Evolutionary conservation across 345 rosid genomes (phyloP).

Genomic region (Eucalyptus lansdowneana): DNA sequence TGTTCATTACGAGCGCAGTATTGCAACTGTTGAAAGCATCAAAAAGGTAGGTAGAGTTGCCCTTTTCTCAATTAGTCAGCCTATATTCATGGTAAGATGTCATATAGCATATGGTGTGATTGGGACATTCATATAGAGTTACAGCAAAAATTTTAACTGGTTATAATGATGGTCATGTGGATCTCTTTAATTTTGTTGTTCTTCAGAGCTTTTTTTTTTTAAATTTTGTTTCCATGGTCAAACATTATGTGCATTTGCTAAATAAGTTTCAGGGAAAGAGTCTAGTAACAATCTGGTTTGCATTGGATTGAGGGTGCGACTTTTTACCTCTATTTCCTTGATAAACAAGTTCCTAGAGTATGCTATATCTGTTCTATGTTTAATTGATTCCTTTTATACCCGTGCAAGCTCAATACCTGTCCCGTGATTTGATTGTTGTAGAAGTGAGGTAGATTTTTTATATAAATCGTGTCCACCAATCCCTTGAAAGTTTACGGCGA

Average conservation of each 20-base stretch:
- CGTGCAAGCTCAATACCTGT: background rate
- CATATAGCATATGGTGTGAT: background rate
- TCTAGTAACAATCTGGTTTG: background rate
- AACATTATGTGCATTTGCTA: background rate
- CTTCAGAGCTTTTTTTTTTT: background rate
- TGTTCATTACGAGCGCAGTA: conserved; percentile 55
- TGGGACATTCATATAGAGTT: background rate
- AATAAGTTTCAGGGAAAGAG: background rate
- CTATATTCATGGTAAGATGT: background rate
- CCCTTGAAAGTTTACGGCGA: background rate
- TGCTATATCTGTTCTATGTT: background rate
- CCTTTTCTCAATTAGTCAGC: background rate
- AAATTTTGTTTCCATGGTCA: background rate
- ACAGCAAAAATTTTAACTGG: background rate
- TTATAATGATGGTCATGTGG: background rate
- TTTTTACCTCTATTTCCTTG: background rate
- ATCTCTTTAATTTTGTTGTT: background rate
- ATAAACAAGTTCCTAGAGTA: background rate
- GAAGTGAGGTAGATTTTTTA: background rate
- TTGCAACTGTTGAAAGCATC: conserved; percentile 59
- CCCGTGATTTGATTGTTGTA: background rate
- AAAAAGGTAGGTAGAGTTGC: conserved; percentile 36
- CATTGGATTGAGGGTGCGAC: background rate
- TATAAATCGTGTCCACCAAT: background rate
- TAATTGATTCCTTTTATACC: background rate